These are phyloP conservation scores for Apiospora marii DNA, from an alignment of 2,329 filamentous ascomycete species.

Conservation along the genomic window DNA sequence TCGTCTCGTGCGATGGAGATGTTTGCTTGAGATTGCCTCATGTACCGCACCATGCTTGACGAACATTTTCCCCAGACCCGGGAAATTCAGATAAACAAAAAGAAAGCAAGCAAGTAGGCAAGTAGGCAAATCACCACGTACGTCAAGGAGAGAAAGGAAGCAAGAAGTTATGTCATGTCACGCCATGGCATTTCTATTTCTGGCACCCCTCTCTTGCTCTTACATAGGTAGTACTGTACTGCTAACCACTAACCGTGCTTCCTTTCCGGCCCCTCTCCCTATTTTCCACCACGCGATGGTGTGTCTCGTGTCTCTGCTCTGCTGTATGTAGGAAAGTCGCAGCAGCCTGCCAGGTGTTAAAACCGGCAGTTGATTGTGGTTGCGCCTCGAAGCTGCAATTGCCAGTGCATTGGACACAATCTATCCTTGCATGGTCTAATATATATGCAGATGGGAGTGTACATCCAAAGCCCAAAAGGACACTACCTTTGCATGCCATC, in stretches of 20 bases:
- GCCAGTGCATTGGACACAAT: conserved; percentile 12
- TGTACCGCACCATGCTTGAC: neutral
- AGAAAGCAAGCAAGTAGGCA: neutral
- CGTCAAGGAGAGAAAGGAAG: neutral
- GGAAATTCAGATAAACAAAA: neutral
- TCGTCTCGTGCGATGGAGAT: conserved; percentile 1
- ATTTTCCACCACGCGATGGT: neutral
- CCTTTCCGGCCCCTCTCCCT: neutral
- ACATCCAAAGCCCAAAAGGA: neutral
- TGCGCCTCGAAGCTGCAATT: neutral
- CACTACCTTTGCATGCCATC: neutral
- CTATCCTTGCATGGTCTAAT: conserved; percentile 11
- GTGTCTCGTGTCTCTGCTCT: neutral
- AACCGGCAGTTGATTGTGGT: conserved; percentile 8
- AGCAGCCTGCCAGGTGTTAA: neutral
- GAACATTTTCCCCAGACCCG: neutral
- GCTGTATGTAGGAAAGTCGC: neutral
- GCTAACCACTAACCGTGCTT: neutral
- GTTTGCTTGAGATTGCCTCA: conserved; percentile 7
- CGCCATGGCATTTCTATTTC: neutral
- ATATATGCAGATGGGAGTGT: neutral
- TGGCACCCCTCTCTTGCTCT: neutral
- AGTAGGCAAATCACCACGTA: neutral
- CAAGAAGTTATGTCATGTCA: neutral
- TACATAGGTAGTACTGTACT: too few species aligned